Evolutionary conservation across 257 asterid species (phyloP), one percentile per base, ranked within the genome.

Genomic region (Solanum habrochaites): DNA sequence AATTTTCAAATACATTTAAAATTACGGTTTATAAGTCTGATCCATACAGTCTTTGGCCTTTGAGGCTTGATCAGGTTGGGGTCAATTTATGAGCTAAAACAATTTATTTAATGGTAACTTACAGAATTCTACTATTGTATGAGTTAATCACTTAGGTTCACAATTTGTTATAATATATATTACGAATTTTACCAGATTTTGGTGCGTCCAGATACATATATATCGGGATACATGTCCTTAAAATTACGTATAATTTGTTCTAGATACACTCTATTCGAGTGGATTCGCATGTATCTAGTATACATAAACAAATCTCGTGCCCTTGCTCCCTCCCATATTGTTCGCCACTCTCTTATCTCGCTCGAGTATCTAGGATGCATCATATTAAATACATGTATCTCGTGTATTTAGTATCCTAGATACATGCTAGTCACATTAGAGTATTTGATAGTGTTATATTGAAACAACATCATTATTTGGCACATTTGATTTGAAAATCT

Each of bases 21-120:
- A 56, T 0, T 56, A 18, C 3, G n/a, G 64, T 0, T 56, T 56
- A 56, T 56, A 56, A 56, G n/a, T 0, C 1, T 0, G 11, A 0
- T 3, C 0, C n/a, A 0, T 56, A 56, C 7, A 56, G 0, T 3
- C 2, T 0, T 56, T 56, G n/a, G 11, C n/a, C n/a, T 10, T 18
- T 56, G 11, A 56, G 11, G 0, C 11, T 56, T 56, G 64, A 18
- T 18, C 0, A 2, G 11, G 0, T 56, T 56, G n/a, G 2, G n/a
- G n/a, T 56, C 1, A 4, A 4, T 18, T 0, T n/a, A 56, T 7
- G 64, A n/a, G 64, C n/a, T 56, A 18, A 0, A 56, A 56, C 64
- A 18, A 18, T 56, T 56, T 56, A 56, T 56, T 56, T 56, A 7
- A 56, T 23, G 0, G n/a, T 49, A 49, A 49, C 58, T 49, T 49